These are phyloP conservation scores for Phylloboletellus chloephorus DNA, from an alignment of 1,284 basidiomycete species.

Conservation along the genomic window DNA sequence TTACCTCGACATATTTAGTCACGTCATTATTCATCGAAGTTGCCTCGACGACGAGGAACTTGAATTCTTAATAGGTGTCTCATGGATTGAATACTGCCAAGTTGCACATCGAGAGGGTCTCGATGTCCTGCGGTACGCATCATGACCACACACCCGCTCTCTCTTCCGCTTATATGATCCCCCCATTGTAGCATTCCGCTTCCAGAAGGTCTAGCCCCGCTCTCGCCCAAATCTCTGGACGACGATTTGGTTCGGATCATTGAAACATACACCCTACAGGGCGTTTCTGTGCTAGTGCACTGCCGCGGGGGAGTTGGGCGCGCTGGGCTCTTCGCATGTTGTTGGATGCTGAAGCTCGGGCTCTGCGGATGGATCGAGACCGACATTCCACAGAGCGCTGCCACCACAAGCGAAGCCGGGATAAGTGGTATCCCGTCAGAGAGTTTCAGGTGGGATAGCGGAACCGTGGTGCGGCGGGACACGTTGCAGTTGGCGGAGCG, in stretches of 20 bases:
- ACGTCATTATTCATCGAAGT: conserved; percentile 34
- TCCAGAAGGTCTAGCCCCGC: conserved; percentile 86
- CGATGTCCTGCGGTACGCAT: conserved; percentile 59
- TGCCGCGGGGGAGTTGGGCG: conserved; percentile 95
- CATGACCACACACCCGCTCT: not conserved
- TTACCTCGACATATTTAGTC: not conserved
- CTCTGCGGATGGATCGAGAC: conserved; percentile 65
- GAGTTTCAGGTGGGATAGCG: conserved; percentile 16
- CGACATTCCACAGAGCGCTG: conserved; percentile 9
- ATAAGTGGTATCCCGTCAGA: conserved; percentile 5
- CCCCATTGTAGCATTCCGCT: conserved; percentile 65
- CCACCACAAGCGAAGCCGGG: conserved; percentile 3
- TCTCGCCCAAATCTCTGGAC: conserved; percentile 62
- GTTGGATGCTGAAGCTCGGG: conserved; percentile 91
- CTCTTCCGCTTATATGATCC: conserved; percentile 5
- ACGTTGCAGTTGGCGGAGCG: conserved; percentile 68
- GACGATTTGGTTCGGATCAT: conserved; percentile 68
- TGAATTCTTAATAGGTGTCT: conserved; percentile 67
- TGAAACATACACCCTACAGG: conserved; percentile 68
- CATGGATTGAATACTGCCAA: conserved; percentile 73
- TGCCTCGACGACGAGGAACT: conserved; percentile 89
- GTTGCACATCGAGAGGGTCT: conserved; percentile 64
- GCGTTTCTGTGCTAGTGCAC: conserved; percentile 77
- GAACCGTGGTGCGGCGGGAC: conserved; percentile 34
- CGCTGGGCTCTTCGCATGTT: conserved; percentile 88